Evolutionary conservation across 176 grass and related monocot species (phyloP).

Genomic region (Lolium perenne): DNA sequence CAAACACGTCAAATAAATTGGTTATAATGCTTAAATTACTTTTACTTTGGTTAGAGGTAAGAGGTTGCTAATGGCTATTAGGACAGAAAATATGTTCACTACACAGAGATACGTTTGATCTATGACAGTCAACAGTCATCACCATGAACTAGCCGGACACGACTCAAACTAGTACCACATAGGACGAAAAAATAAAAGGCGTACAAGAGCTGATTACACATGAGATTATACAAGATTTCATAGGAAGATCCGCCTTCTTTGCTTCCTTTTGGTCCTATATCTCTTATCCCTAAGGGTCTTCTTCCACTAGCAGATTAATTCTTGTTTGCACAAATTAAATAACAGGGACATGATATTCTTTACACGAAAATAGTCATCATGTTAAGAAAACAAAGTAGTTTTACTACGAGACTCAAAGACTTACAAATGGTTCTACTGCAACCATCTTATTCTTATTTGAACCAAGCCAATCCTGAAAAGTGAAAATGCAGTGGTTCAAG

Average conservation of each 20-base stretch:
- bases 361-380: constrained; percentile 5
- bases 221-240: not conserved
- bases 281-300: not conserved
- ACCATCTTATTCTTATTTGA: constrained; percentile 42
- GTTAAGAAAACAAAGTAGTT: constrained; percentile 16
- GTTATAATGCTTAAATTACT: constrained; percentile 9
- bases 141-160: not conserved
- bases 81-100: not conserved
- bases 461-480: constrained; percentile 56
- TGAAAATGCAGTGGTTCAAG: constrained; percentile 12
- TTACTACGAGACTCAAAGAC: constrained; percentile 34
- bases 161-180: not conserved
- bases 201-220: not conserved
- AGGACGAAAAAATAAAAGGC: not conserved
- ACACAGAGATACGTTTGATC: not conserved
- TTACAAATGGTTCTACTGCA: constrained; percentile 45
- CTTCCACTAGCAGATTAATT: not conserved
- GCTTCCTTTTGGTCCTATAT: not conserved
- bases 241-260: not conserved
- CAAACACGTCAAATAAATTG: not conserved
- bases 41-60: constrained; percentile 23
- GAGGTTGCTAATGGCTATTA: not conserved
- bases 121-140: constrained; percentile 12
- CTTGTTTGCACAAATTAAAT: constrained; percentile 5
- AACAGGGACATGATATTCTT: constrained; percentile 3